phyloP scores from a whole-genome alignment of 352 stramenopile species.

The Phytophthora pisi region DNA sequence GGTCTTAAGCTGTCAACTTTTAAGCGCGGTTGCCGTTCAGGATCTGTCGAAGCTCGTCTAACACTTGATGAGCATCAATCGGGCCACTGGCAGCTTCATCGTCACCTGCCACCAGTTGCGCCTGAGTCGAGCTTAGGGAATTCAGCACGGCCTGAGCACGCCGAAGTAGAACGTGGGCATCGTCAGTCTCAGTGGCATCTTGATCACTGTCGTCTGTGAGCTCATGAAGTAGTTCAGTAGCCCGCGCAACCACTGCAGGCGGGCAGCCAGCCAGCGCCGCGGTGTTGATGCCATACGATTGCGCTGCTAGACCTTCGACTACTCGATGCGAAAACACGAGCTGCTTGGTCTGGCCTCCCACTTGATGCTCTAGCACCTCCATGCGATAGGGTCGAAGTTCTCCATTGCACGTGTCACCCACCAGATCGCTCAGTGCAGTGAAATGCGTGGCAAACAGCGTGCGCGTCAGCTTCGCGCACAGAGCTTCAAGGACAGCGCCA shows the following conservation, averaged over 20 bases:
- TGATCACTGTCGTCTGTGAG: conserved; percentile 23
- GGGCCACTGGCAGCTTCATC: background rate
- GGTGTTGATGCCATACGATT: conserved; percentile 85
- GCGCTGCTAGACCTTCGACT: conserved; percentile 61
- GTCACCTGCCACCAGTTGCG: background rate
- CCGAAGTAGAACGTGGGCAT: conserved; percentile 9
- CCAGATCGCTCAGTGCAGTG: conserved; percentile 58
- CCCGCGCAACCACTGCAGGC: conserved; percentile 47
- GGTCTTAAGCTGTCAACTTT: conserved; percentile 2
- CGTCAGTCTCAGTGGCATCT: background rate
- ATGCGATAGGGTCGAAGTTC: conserved; percentile 71
- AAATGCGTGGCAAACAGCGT: conserved; percentile 89
- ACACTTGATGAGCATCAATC: conserved; percentile 7
- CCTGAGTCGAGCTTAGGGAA: background rate
- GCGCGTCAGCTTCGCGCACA: conserved; percentile 62
- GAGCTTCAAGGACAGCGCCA: conserved; percentile 71
- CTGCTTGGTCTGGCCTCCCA: conserved; percentile 27
- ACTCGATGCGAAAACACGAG: conserved; percentile 85
- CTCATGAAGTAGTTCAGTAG: conserved; percentile 47
- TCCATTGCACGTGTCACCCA: conserved; percentile 35
- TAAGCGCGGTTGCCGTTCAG: conserved; percentile 4
- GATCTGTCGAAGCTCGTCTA: conserved; percentile 23
- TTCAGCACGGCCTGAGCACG: conserved; percentile 10
- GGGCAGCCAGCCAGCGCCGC: conserved; percentile 75
- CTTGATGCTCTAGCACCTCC: conserved; percentile 59